Evolutionary conservation across 495 filamentous ascomycete genomes (phyloP).

Genomic region (Elaphomyces granulatus): DNA sequence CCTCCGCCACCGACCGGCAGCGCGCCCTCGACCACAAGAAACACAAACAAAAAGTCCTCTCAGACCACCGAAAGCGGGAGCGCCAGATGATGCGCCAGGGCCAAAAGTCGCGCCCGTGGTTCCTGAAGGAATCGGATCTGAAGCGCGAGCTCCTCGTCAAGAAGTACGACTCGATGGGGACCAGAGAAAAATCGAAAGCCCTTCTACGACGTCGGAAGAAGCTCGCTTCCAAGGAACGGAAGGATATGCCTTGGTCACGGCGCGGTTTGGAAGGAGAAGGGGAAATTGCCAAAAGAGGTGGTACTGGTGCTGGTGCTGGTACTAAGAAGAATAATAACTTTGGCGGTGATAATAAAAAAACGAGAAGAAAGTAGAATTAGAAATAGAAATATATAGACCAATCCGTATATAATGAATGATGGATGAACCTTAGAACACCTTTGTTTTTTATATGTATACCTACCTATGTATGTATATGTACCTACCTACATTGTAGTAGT

Average conservation of each 20-base stretch:
- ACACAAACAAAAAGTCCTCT: conserved; percentile 46
- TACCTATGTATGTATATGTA: too few species aligned
- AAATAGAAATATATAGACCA: conserved; percentile 11
- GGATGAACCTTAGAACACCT: too few species aligned
- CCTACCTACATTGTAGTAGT: too few species aligned
- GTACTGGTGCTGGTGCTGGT: conserved; percentile 6
- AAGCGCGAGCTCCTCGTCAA: conserved; percentile 72
- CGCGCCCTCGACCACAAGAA: conserved; percentile 54
- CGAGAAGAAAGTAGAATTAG: conserved; percentile 5
- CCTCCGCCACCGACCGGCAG: conserved; percentile 54
- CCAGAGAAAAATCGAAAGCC: conserved; percentile 60
- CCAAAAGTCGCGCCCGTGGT: conserved; percentile 85
- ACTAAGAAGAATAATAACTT: conserved; percentile 3
- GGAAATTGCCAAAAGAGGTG: too few species aligned
- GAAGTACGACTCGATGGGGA: conserved; percentile 65
- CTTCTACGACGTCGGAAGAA: conserved; percentile 80
- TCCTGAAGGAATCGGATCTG: conserved; percentile 76
- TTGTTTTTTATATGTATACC: too few species aligned
- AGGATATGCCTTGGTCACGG: conserved; percentile 55
- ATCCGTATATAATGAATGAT: too few species aligned
- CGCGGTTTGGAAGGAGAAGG: conserved; percentile 26
- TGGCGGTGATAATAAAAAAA: conserved; percentile 4
- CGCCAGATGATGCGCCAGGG: conserved; percentile 69
- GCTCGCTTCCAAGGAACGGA: conserved; percentile 63
- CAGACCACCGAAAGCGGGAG: conserved; percentile 66